Evolutionary conservation across 129 eudicot genomes (phyloP).

Genomic region (Helianthus tuberosus): DNA sequence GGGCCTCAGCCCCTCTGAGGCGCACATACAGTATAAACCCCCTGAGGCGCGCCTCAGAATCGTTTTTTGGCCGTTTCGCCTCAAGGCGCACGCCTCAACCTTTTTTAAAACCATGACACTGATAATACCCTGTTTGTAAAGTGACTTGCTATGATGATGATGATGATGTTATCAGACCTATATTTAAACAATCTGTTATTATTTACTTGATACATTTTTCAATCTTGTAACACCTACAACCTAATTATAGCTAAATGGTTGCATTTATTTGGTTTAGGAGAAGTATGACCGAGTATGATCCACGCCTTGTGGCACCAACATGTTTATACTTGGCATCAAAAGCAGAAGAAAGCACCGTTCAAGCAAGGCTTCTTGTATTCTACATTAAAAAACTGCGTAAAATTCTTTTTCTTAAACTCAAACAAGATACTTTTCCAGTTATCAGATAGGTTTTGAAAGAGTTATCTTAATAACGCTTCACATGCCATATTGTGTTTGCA

Average conservation of each 20-base stretch:
- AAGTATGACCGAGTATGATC: constrained; percentile 92
- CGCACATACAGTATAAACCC: too few species aligned
- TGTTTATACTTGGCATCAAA: constrained; percentile 97
- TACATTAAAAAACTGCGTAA: constrained; percentile 84
- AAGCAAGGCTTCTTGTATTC: constrained; percentile 89
- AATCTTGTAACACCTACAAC: constrained; percentile 16
- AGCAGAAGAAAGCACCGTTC: constrained; percentile 99
- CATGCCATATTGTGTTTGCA: constrained; percentile 41
- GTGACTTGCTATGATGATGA: background rate
- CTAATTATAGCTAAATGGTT: background rate
- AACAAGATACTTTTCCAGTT: background rate
- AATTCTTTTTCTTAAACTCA: constrained; percentile 3
- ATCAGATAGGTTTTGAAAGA: constrained; percentile 15
- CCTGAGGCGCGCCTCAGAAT: too few species aligned
- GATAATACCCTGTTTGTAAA: constrained; percentile 8
- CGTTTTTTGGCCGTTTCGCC: too few species aligned
- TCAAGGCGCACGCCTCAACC: too few species aligned
- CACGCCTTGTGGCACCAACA: constrained; percentile 94
- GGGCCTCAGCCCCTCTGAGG: too few species aligned
- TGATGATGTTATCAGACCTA: background rate
- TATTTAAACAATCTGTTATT: constrained; percentile 6
- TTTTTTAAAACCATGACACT: too few species aligned
- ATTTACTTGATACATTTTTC: constrained; percentile 9
- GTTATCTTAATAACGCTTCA: constrained; percentile 1
- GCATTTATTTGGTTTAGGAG: constrained; percentile 50